A percentile compares a stretch with the other conserved stretches of the same genome.
Conservation (phyloP, 164 flowering plant genomes). For the Liriodendron chinense region DNA sequence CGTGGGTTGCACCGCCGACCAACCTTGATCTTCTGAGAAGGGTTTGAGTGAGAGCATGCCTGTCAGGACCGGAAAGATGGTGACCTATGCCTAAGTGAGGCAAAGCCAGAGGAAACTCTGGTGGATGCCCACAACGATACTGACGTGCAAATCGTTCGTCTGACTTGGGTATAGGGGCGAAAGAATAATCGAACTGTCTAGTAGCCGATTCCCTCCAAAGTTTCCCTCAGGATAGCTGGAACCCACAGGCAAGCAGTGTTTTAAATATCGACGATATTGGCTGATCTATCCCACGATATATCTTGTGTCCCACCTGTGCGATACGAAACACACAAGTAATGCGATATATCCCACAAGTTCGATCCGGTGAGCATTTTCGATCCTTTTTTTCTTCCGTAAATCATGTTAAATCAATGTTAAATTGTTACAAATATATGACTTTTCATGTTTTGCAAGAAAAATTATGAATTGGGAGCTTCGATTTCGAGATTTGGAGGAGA, state of each 20-base stretch:
- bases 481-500: too few species aligned
- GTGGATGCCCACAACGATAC: constrained; percentile 12
- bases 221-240: constrained; percentile 6
- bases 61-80: neutral
- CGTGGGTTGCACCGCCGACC: neutral
- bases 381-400: too few species aligned
- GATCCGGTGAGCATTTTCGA: too few species aligned
- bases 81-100: constrained; percentile 8
- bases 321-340: too few species aligned
- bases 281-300: too few species aligned
- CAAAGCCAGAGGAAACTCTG: constrained; percentile 9
- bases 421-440: too few species aligned
- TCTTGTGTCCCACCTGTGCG: too few species aligned
- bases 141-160: constrained; percentile 17
- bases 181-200: constrained; percentile 16
- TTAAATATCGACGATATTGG: too few species aligned
- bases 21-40: constrained; percentile 12
- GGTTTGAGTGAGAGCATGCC: constrained; percentile 14
- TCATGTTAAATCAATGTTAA: too few species aligned
- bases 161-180: constrained; percentile 18
- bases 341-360: too few species aligned
- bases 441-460: too few species aligned
- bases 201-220: constrained; percentile 11
- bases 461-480: too few species aligned
- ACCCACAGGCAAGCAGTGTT: constrained; percentile 6